Base-by-base conservation (phyloP, 2,329 filamentous ascomycete genomes). In the Verticillium dahliae region DNA sequence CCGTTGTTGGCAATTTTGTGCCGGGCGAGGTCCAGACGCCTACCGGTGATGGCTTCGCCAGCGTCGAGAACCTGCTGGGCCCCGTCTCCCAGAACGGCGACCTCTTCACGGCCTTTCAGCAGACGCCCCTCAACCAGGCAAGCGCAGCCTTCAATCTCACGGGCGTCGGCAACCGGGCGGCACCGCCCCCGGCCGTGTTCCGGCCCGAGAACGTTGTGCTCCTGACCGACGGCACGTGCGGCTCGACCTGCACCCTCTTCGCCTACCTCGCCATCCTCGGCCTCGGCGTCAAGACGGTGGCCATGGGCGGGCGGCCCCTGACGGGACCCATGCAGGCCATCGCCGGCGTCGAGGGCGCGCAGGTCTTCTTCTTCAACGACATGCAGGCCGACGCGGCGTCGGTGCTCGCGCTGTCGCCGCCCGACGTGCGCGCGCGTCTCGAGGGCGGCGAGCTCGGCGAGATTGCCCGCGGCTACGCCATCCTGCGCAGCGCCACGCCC, bases 221-320 rank as follows among this genome's bases (percentile, higher is more conserved):
- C 39, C 77, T 84, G 22, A 80, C 79, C 1, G 82, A 85, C 65
- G 82, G 81, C 37, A 79, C 80, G 60, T 86, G 83, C 66, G 79
- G 78, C 15, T 83, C 80, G 1, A 81, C 82, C 1, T 86, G 83
- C 69, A 78, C 81, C 14, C 77, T 84, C 41, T 84, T 86, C 68
- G 74, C 75, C 1, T 83, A 85, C 64, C 73, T 85, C 55, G 77
- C 85, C 75, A 79, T 79, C 56, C 73, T 78, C 22, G 76, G 83
- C 65, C 76, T 74, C 41, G 77, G 77, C 59, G 75, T 83, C 15
- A 78, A 78, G 66, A 79, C 78, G 1, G 76, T 80, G n/a, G 75
- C 74, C 3, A 72, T 81, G 35, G 81, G 81, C 58, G 82, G 82
- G 1, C 71, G 72, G 1, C 76, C 76, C 33, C 73, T 73, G 59